Percentiles rank a stretch among this genome's conserved stretches.
Evolutionary conservation across 768 basidiomycete genomes (phyloP).

Genomic region (Lentinula detonsa): DNA sequence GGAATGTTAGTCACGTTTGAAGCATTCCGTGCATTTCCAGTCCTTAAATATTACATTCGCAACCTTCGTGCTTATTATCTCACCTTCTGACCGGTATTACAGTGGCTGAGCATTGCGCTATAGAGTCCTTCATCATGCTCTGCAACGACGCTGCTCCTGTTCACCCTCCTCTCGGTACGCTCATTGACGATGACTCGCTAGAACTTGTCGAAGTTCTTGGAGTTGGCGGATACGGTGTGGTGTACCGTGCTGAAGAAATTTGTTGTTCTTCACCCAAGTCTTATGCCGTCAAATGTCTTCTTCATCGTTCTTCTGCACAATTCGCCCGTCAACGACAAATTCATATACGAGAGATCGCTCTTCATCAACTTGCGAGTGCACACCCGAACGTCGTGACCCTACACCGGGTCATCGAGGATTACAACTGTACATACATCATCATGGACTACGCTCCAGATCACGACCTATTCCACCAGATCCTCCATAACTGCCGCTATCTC

Average conservation of each 20-base stretch:
- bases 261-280: conserved; percentile 43
- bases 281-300: conserved; percentile 91
- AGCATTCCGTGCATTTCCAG: not conserved
- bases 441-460: conserved; percentile 92
- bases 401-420: conserved; percentile 83
- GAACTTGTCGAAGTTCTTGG: conserved; percentile 86
- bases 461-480: conserved; percentile 90
- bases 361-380: conserved; percentile 69
- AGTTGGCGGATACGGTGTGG: conserved; percentile 91
- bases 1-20: conserved; percentile 37
- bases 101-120: not conserved
- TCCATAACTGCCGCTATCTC: conserved; percentile 70
- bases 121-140: conserved; percentile 2
- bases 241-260: conserved; percentile 79
- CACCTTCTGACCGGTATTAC: not conserved
- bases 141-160: conserved; percentile 11
- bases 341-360: conserved; percentile 84
- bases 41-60: conserved; percentile 5
- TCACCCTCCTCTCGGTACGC: conserved; percentile 61
- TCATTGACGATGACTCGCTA: conserved; percentile 78
- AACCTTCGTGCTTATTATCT: not conserved
- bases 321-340: conserved; percentile 60
- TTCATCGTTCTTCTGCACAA: conserved; percentile 36
- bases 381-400: conserved; percentile 84
- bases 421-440: conserved; percentile 78